phyloP scores from a whole-genome alignment of 1,139 yeast genomes.

The Ogataea hybrid region DNA sequence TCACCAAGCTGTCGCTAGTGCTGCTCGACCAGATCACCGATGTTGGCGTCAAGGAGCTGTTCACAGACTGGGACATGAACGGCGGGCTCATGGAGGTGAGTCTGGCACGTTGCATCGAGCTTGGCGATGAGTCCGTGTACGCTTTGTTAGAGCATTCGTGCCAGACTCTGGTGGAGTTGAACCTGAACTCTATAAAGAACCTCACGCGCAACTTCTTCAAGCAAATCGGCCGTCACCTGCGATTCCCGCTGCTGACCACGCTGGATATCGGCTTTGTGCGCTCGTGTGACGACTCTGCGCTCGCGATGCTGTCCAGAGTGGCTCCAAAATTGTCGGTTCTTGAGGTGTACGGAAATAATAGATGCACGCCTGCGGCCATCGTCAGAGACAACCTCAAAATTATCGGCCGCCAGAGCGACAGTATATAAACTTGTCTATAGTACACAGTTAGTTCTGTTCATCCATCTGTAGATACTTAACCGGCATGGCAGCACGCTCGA shows the following conservation, averaged over 20 bases:
- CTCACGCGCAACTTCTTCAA: conserved; percentile 50
- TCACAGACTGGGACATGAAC: conserved; percentile 50
- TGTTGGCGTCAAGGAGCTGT: conserved; percentile 58
- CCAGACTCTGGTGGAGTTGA: conserved; percentile 62
- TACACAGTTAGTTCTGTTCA: neutral
- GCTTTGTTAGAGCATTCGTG: conserved; percentile 65
- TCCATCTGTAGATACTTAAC: conserved; percentile 21
- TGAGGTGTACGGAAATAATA: conserved; percentile 78
- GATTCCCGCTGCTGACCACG: conserved; percentile 58
- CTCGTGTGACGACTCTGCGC: conserved; percentile 61
- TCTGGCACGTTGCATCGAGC: conserved; percentile 60
- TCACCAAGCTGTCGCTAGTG: conserved; percentile 53
- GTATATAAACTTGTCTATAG: conserved; percentile 34
- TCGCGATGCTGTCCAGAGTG: conserved; percentile 49
- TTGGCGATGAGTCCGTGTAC: conserved; percentile 61
- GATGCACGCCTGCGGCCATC: conserved; percentile 57
- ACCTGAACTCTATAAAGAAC: conserved; percentile 66
- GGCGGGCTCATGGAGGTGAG: conserved; percentile 63
- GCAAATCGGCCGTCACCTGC: conserved; percentile 36
- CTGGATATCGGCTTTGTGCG: conserved; percentile 78
- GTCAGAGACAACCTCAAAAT: conserved; percentile 55
- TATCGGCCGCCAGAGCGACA: conserved; percentile 76
- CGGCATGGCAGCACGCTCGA: conserved; percentile 44
- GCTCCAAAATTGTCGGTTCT: conserved; percentile 62
- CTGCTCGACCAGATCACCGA: conserved; percentile 62